Evolutionary conservation across 139 green algal genomes (phyloP), one percentile per base, ranked within the genome.

Genomic region (Desmodesmus armatus): DNA sequence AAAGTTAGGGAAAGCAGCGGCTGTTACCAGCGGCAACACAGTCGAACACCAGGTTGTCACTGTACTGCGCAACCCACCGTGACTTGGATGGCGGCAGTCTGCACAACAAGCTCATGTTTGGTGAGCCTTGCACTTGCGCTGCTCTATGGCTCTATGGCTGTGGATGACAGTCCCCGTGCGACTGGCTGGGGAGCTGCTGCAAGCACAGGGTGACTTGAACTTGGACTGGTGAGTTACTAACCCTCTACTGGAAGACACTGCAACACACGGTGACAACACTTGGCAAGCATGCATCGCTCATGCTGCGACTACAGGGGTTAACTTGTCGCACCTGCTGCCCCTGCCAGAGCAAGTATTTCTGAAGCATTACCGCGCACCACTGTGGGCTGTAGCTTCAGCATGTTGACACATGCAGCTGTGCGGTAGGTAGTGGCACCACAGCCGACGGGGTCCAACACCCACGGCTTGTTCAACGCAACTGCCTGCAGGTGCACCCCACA

Each of bases 391-490:
- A 91, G 87, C 40, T 74, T 51, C 35, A 96, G 77, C 76, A 97
- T 77, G 3, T 88, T 84, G 21, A 92, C 29, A 69, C 92, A 94
- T 13, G 90, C 80, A 75, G 84, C 29, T 6, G 91, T 94, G 62
- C 94, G 91, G 78, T 91, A 92, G 17, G 88, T 74, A 7, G 95
- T 98, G 67, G 94, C 93, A 9, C 94, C 94, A 62, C 92, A 94
- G 2, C 88, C 95, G 3, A 98, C 95, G 15, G 94, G 95, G 86
- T 98, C 95, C 27, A 98, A 87, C 63, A 97, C 93, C 94, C 94
- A 97, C 0, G 94, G 93, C 76, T 94, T 96, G 55, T 87, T 85
- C 23, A 89, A 39, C 13, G 86, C 78, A 21, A 88, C 83, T 0
- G 93, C 92, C 63, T 91, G 75, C 7, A 77, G 4, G 13, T 13